Evolutionary conservation across 805 yeast species (phyloP).

Genomic region (Tanozyma kutaoensis): DNA sequence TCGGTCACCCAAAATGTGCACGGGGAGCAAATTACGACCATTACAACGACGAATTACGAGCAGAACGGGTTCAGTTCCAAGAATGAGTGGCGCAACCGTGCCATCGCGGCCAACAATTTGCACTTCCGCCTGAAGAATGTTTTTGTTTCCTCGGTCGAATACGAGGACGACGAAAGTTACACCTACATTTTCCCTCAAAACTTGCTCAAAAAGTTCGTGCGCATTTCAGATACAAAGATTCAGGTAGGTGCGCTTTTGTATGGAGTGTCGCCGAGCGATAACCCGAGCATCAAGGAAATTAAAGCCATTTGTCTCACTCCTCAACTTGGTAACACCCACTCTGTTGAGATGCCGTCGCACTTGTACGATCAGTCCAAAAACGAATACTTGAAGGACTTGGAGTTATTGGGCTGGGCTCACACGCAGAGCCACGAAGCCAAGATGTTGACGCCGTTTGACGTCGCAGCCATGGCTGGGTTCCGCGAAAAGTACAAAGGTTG

Average conservation of each 20-base stretch:
- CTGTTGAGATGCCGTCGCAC: conserved; percentile 45
- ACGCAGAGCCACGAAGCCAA: conserved; percentile 61
- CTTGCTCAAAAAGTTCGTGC: conserved; percentile 61
- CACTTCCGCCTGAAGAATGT: conserved; percentile 61
- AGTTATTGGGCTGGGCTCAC: conserved; percentile 91
- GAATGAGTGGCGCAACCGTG: conserved; percentile 85
- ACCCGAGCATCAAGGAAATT: conserved; percentile 64
- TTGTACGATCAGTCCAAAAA: conserved; percentile 29
- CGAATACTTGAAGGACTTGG: conserved; percentile 31
- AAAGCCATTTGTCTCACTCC: conserved; percentile 69
- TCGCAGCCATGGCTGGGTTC: conserved; percentile 41
- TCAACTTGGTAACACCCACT: conserved; percentile 64
- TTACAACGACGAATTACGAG: conserved; percentile 82
- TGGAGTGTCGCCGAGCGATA: conserved; percentile 69
- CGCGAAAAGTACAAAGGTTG: conserved; percentile 18
- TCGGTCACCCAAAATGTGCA: conserved; percentile 81
- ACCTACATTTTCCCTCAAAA: conserved; percentile 80
- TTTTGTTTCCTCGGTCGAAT: conserved; percentile 55
- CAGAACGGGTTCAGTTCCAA: conserved; percentile 72
- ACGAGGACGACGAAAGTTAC: conserved; percentile 28
- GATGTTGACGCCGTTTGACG: conserved; percentile 56
- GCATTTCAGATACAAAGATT: conserved; percentile 65
- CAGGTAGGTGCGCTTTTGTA: conserved; percentile 75
- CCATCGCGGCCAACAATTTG: conserved; percentile 63
- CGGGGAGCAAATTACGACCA: conserved; percentile 92